These are phyloP conservation scores for Suhomyces sp. DNA, from an alignment of 805 yeast species.

Conservation along the genomic window DNA sequence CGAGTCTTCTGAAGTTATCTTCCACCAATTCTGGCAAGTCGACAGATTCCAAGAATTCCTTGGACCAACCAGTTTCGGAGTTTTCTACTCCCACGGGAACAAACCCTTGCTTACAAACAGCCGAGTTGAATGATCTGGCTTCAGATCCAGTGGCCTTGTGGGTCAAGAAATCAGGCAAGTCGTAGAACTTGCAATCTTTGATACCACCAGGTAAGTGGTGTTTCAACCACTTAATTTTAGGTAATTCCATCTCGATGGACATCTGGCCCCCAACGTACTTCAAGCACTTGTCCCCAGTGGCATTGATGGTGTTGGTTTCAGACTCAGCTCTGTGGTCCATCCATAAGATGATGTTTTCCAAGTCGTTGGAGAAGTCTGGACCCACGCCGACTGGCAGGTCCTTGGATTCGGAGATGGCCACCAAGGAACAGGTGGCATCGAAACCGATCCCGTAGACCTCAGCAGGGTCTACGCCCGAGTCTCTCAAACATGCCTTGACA, in stretches of 20 bases:
- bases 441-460: constrained; percentile 86
- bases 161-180: constrained; percentile 87
- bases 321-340: constrained; percentile 95
- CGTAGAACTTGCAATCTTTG: constrained; percentile 76
- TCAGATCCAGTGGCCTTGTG: constrained; percentile 87
- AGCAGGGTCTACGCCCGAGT: constrained; percentile 67
- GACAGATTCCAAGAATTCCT: constrained; percentile 65
- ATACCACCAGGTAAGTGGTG: constrained; percentile 67
- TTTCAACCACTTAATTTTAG: constrained; percentile 95
- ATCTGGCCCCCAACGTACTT: constrained; percentile 95
- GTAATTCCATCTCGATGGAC: constrained; percentile 98
- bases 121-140: constrained; percentile 84
- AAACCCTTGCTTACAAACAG: constrained; percentile 94
- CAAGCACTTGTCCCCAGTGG: constrained; percentile 73
- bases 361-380: constrained; percentile 72
- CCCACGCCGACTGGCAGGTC: constrained; percentile 86
- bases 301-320: constrained; percentile 80
- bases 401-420: constrained; percentile 63
- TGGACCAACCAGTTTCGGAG: constrained; percentile 85
- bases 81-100: constrained; percentile 91
- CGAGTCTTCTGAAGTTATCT: constrained; percentile 74
- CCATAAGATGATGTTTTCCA: constrained; percentile 90
- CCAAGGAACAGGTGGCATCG: constrained; percentile 96
- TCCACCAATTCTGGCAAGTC: constrained; percentile 76
- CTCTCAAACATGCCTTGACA: constrained; percentile 70